Conservation (phyloP, 1,139 yeast genomes). For the Diutina neorugosa region DNA sequence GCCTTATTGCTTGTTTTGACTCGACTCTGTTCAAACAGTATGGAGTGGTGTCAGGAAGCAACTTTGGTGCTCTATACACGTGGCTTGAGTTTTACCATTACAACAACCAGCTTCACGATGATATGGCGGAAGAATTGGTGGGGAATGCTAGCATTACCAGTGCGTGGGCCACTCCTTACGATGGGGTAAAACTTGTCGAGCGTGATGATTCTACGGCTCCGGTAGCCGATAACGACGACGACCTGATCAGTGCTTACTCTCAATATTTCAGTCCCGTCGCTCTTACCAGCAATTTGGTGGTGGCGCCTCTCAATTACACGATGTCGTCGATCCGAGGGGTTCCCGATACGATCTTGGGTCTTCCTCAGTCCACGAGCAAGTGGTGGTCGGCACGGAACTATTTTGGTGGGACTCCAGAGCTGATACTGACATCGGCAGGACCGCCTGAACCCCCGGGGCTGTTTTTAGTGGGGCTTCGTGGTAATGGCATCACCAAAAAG, state of each 20-base stretch:
- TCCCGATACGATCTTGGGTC: not conserved
- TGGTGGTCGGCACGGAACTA: slow-evolving; percentile 1
- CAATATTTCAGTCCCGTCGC: not conserved
- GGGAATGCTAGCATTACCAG: not conserved
- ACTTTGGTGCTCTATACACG: not conserved
- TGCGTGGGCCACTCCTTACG: slow-evolving; percentile 1
- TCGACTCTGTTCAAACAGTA: not conserved
- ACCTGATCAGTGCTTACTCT: not conserved
- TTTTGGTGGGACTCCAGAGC: not conserved
- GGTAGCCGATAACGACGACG: not conserved
- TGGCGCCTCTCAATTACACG: not conserved
- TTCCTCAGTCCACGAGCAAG: not conserved
- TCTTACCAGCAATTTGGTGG: not conserved
- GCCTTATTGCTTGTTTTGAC: not conserved
- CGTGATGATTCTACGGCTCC: not conserved
- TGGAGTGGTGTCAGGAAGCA: not conserved
- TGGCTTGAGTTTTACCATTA: slow-evolving; percentile 1
- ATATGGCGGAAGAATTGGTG: not conserved
- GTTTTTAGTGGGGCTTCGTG: not conserved
- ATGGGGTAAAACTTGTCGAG: not conserved
- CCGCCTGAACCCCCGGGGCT: not conserved
- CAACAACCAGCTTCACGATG: not conserved
- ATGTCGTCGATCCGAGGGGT: not conserved
- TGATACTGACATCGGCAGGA: not conserved
- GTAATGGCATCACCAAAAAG: not conserved